Evolutionary conservation across 2,329 filamentous ascomycete species (phyloP), one percentile per base, ranked within the genome.

Genomic region (Acrocalymma vagum): DNA sequence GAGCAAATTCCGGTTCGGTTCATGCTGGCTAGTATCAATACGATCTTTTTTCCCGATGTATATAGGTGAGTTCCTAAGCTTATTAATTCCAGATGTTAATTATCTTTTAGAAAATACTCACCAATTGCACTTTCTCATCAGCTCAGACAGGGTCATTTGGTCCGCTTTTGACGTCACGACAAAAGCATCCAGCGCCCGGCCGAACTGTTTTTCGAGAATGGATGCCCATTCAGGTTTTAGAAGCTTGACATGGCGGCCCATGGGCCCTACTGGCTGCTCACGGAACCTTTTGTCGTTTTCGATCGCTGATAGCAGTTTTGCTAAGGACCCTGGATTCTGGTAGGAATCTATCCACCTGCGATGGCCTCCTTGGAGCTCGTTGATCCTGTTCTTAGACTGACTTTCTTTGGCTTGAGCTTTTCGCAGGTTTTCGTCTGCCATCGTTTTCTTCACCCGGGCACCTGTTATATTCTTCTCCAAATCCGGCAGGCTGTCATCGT

Each of bases 201-300:
- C 89, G 29, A 96, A 79, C 1, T 82, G 82, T 48, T 81, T 87
- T 64, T 99, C 94, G 10, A 99, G 69, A 28, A 95, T 84, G 1
- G 82, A 80, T 1, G 86, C 87, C 94, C 94, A 99, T 55, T 89
- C 79, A 1, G 89, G 87, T 53, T 93, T 85, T 23, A 84, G 73
- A 16, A 99, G 74, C 52, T 84, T 85, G 35, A 99, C 79, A 59
- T 94, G 82, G 16, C 84, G 76, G 20, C 92, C 94, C 10, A 97
- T 76, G 0, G 94, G 94, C 0, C 94, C 94, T 22, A 97, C 76
- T 2, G 94, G 94, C 48, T 80, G 85, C 28, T 81, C 74, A 16
- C 76, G 73, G 62, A 95, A 97, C 0, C 84, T 77, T 3, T 50
- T 68, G 42, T 95, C 89, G n/a, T 76, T 73, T 5, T 83, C 77